Conservation (phyloP, 176 grass and related monocot genomes). For the Musa acuminata region DNA sequence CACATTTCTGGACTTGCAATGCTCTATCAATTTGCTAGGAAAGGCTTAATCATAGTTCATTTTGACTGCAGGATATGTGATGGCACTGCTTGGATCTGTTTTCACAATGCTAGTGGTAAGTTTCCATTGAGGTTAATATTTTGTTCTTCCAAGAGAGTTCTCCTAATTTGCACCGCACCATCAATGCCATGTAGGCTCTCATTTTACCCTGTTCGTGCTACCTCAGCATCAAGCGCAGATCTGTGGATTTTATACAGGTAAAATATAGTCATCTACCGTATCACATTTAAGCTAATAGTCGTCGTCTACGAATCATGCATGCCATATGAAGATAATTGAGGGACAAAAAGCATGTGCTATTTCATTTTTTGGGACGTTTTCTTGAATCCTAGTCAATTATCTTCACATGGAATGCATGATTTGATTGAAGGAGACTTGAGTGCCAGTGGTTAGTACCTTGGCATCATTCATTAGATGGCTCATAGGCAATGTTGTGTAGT, state of each 20-base stretch:
- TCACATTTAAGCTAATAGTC: not conserved
- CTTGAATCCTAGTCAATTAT: not conserved
- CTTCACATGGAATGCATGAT: too few relatives aligned
- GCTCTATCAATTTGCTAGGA: constrained; percentile 5
- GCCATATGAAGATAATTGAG: too few relatives aligned
- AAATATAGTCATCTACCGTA: not conserved
- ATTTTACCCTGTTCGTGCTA: constrained; percentile 75
- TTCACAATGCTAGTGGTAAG: constrained; percentile 79
- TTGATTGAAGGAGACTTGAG: too few relatives aligned
- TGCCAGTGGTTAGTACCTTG: too few relatives aligned
- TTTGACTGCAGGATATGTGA: constrained; percentile 43
- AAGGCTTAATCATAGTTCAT: not conserved
- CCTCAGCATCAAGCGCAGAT: constrained; percentile 41
- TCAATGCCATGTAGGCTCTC: constrained; percentile 29
- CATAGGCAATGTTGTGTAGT: too few relatives aligned
- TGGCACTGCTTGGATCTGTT: constrained; percentile 68
- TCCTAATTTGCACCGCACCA: not conserved
- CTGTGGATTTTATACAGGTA: constrained; percentile 44
- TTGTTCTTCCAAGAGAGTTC: not conserved
- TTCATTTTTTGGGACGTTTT: not conserved
- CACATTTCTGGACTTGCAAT: not conserved
- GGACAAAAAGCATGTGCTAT: not conserved
- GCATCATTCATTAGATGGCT: too few relatives aligned
- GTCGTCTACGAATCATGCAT: too few relatives aligned
- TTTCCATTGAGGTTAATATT: constrained; percentile 2